Conservation (phyloP, 1,139 yeast species). For the Lodderomyces parapsilosis region DNA sequence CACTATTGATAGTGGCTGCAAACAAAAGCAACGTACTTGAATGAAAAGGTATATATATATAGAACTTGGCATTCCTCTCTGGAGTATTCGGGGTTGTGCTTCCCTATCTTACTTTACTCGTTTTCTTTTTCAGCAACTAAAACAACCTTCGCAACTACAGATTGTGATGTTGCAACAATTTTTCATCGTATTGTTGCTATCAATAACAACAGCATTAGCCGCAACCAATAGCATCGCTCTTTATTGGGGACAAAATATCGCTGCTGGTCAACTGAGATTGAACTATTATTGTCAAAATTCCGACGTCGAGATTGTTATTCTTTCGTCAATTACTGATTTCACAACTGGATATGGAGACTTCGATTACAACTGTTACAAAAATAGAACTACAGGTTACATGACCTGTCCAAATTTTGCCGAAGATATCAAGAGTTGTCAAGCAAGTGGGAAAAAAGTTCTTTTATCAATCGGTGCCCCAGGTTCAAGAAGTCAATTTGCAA, state of each 20-base stretch:
- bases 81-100: too few relatives aligned
- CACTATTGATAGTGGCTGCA: too few relatives aligned
- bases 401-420: slow-evolving; percentile 59
- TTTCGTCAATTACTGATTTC: slow-evolving; percentile 64
- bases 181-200: not conserved
- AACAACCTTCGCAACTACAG: not conserved
- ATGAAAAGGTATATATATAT: too few relatives aligned
- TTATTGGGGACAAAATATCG: slow-evolving; percentile 89
- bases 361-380: slow-evolving; percentile 58
- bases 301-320: slow-evolving; percentile 63
- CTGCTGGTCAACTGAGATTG: slow-evolving; percentile 60
- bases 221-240: slow-evolving; percentile 52
- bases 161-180: not conserved
- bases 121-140: not conserved
- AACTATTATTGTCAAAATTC: slow-evolving; percentile 62
- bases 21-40: too few relatives aligned
- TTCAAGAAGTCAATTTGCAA: slow-evolving; percentile 68
- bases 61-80: too few relatives aligned
- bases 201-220: slow-evolving; percentile 31
- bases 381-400: slow-evolving; percentile 51
- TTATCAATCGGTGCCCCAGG: slow-evolving; percentile 84
- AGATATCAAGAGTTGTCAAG: slow-evolving; percentile 76
- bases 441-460: slow-evolving; percentile 59
- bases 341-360: slow-evolving; percentile 55
- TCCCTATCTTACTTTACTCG: not conserved